phyloP scores from a whole-genome alignment of 768 basidiomycete genomes.

The Coprinopsis sp. region DNA sequence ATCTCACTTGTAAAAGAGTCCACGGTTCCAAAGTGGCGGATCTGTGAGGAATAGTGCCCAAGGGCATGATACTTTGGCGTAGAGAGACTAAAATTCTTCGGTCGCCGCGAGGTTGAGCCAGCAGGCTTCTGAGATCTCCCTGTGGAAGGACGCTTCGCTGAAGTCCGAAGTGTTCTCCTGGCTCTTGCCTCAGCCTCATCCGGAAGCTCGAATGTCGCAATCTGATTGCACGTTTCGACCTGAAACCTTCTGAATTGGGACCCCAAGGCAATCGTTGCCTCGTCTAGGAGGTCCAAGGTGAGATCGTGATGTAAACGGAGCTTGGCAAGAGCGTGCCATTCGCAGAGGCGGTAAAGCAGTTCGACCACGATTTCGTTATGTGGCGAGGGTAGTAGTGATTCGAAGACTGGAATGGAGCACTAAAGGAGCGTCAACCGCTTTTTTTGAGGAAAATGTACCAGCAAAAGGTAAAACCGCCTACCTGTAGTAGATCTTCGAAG shows the following conservation, averaged over 20 bases:
- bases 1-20: neutral
- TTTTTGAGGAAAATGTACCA: neutral
- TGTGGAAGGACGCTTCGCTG: neutral
- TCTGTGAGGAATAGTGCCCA: neutral
- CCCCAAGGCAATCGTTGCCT: slow-evolving; percentile 24
- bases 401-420: slow-evolving; percentile 33
- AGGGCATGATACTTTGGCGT: slow-evolving; percentile 4
- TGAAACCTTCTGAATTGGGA: slow-evolving; percentile 27
- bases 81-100: neutral
- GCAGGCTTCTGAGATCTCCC: neutral
- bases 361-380: slow-evolving; percentile 17
- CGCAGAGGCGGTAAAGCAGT: slow-evolving; percentile 22
- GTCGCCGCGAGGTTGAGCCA: neutral
- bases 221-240: slow-evolving; percentile 15
- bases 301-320: slow-evolving; percentile 24
- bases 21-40: neutral
- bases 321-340: too few species aligned
- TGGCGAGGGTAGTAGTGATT: slow-evolving; percentile 27
- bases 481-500: slow-evolving; percentile 37
- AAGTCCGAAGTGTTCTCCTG: neutral
- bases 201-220: slow-evolving; percentile 32
- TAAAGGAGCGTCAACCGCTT: too few species aligned
- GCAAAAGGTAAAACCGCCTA: slow-evolving; percentile 6
- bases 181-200: slow-evolving; percentile 19
- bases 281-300: slow-evolving; percentile 20